Conservation (phyloP, 1,284 basidiomycete species). For the Singerocomus inundabilis region DNA sequence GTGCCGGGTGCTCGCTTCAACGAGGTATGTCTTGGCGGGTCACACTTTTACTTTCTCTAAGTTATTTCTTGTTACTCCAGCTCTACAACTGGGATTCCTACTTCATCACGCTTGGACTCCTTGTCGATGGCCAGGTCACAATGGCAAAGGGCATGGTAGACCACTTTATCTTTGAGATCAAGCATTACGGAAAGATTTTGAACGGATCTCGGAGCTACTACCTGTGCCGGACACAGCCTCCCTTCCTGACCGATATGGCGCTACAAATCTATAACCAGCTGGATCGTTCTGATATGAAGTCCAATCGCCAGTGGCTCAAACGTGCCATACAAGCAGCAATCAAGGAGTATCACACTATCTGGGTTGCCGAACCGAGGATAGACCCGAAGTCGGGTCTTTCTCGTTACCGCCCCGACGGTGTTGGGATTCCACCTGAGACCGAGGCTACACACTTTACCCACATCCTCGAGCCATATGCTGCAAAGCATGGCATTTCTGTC, state of each 20-base stretch:
- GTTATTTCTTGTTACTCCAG: slow-evolving; percentile 36
- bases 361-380: slow-evolving; percentile 91
- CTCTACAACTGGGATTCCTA: slow-evolving; percentile 93
- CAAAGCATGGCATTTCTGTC: slow-evolving; percentile 91
- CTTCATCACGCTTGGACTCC: slow-evolving; percentile 90
- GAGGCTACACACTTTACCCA: slow-evolving; percentile 98
- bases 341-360: slow-evolving; percentile 98
- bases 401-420: slow-evolving; percentile 90
- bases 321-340: slow-evolving; percentile 94
- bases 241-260: slow-evolving; percentile 98
- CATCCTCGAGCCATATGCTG: slow-evolving; percentile 92
- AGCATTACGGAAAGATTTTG: slow-evolving; percentile 90
- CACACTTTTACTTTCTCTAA: slow-evolving; percentile 9
- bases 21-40: slow-evolving; percentile 59
- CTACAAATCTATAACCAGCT: slow-evolving; percentile 97
- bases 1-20: slow-evolving; percentile 98
- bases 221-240: slow-evolving; percentile 93
- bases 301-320: slow-evolving; percentile 91
- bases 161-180: slow-evolving; percentile 99
- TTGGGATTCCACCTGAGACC: slow-evolving; percentile 97
- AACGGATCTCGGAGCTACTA: slow-evolving; percentile 87
- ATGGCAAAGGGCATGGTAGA: slow-evolving; percentile 98
- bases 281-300: slow-evolving; percentile 78
- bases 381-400: slow-evolving; percentile 93
- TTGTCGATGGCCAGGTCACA: slow-evolving; percentile 90